A percentile compares a stretch with the other conserved stretches of the same genome.
phyloP scores from a whole-genome alignment of 1,284 basidiomycete species.

The Kalmanozyma brasiliensis region DNA sequence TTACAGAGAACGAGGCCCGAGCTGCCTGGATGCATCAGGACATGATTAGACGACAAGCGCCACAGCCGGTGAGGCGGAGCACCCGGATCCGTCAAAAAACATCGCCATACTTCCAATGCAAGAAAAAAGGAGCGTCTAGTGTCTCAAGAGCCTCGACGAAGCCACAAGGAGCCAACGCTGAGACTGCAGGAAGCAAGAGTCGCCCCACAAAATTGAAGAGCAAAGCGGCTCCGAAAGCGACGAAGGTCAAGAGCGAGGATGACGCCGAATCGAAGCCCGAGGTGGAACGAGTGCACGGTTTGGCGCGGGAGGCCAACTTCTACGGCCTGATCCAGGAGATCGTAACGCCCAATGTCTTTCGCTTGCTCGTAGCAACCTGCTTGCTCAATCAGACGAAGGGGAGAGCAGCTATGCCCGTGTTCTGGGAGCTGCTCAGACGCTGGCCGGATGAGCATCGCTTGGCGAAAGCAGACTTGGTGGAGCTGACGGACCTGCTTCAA shows the following conservation, averaged over 20 bases:
- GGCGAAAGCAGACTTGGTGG: slow-evolving; percentile 16
- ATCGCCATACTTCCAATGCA: slow-evolving; percentile 21
- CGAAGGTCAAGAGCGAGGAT: background rate
- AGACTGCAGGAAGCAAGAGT: background rate
- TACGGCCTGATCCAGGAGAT: slow-evolving; percentile 48
- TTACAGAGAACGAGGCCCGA: too few relatives aligned
- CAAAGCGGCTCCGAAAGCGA: background rate
- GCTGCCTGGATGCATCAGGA: too few relatives aligned
- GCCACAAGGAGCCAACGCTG: too few relatives aligned
- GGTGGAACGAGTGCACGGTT: slow-evolving; percentile 25
- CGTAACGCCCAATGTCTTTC: slow-evolving; percentile 40
- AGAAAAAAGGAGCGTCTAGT: too few relatives aligned
- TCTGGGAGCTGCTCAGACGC: slow-evolving; percentile 28
- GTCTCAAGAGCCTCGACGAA: too few relatives aligned
- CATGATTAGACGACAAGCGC: background rate
- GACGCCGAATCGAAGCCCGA: background rate
- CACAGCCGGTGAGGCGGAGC: slow-evolving; percentile 10
- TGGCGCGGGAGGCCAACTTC: slow-evolving; percentile 28
- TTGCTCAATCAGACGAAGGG: slow-evolving; percentile 49
- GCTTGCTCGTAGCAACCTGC: slow-evolving; percentile 37
- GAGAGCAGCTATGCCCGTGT: slow-evolving; percentile 35
- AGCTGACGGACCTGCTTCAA: slow-evolving; percentile 28
- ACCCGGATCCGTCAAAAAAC: slow-evolving; percentile 12
- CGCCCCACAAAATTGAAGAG: background rate
- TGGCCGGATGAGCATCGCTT: slow-evolving; percentile 33